These are phyloP conservation scores for Penicillium alfredii DNA, from an alignment of 495 filamentous ascomycete genomes.

Conservation along the genomic window DNA sequence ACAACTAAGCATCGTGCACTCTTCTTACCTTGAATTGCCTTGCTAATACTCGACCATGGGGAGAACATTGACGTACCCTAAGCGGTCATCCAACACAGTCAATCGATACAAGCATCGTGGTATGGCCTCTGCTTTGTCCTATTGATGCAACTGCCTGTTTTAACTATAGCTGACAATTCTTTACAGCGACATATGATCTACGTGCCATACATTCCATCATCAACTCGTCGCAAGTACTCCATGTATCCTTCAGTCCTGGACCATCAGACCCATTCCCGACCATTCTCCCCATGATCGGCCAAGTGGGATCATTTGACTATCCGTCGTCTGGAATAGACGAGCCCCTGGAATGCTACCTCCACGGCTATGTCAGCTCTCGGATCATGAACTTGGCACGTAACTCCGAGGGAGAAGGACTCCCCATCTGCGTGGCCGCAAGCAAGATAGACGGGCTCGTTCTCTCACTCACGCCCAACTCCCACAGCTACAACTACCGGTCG, in stretches of 20 bases:
- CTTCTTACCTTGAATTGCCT: too few relatives aligned
- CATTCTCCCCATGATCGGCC: constrained; percentile 83
- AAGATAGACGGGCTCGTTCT: constrained; percentile 71
- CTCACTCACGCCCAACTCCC: constrained; percentile 68
- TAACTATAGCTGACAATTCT: constrained; percentile 9
- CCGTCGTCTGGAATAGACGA: constrained; percentile 59
- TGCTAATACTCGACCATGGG: too few relatives aligned
- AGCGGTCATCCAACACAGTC: constrained; percentile 59
- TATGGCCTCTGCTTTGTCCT: constrained; percentile 21
- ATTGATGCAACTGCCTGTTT: too few relatives aligned
- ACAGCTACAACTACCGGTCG: constrained; percentile 87
- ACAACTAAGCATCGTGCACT: too few relatives aligned
- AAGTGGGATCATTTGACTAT: constrained; percentile 65
- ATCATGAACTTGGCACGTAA: constrained; percentile 63
- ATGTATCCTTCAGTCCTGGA: constrained; percentile 71
- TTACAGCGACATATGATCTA: constrained; percentile 65
- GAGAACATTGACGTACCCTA: constrained; percentile 60
- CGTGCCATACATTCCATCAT: constrained; percentile 74
- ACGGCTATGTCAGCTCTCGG: constrained; percentile 79
- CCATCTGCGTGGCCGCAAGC: constrained; percentile 61
- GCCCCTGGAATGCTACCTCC: constrained; percentile 74
- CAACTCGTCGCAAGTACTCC: constrained; percentile 68
- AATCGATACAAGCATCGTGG: constrained; percentile 66
- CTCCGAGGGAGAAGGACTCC: constrained; percentile 46
- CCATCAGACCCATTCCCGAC: constrained; percentile 64